Conservation (phyloP, 2,329 filamentous ascomycete genomes). For the Rugonectria rugulosa region DNA sequence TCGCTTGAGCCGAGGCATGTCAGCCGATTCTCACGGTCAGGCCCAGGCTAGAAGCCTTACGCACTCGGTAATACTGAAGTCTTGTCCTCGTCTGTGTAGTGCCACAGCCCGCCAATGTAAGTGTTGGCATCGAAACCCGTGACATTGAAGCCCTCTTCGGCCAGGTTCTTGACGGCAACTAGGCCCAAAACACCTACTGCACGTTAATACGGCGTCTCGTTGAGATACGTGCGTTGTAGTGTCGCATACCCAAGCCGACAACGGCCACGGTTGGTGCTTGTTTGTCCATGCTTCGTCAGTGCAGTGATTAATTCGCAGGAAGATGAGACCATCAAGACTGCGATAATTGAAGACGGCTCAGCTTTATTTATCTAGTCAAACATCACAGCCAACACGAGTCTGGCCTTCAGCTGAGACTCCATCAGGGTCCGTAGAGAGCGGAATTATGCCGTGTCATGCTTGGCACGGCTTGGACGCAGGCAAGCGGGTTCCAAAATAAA, state of each 20-base stretch:
- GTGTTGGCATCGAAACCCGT: slow-evolving; percentile 51
- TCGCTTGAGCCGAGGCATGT: slow-evolving; percentile 27
- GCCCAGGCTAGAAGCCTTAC: background rate
- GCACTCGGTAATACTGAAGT: slow-evolving; percentile 48
- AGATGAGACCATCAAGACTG: background rate
- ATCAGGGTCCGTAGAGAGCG: slow-evolving; percentile 17
- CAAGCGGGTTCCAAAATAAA: too few relatives aligned
- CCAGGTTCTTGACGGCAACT: slow-evolving; percentile 49
- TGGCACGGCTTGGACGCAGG: slow-evolving; percentile 11
- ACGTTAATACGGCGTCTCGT: background rate
- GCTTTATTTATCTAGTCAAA: slow-evolving; percentile 7
- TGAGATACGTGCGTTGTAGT: background rate
- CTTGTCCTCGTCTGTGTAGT: slow-evolving; percentile 48
- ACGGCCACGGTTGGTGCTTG: slow-evolving; percentile 36
- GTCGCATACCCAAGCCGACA: slow-evolving; percentile 39
- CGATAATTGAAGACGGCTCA: background rate
- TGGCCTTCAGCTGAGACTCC: slow-evolving; percentile 19
- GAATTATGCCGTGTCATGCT: slow-evolving; percentile 16
- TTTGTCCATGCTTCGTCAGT: slow-evolving; percentile 17
- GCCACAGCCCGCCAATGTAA: slow-evolving; percentile 53
- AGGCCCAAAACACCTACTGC: slow-evolving; percentile 45
- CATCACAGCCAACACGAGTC: background rate
- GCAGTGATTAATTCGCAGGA: background rate
- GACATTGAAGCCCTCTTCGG: slow-evolving; percentile 53
- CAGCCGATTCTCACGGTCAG: too few relatives aligned